Conservation (phyloP, 2,329 filamentous ascomycete genomes). For the Arachnomyces sp. region DNA sequence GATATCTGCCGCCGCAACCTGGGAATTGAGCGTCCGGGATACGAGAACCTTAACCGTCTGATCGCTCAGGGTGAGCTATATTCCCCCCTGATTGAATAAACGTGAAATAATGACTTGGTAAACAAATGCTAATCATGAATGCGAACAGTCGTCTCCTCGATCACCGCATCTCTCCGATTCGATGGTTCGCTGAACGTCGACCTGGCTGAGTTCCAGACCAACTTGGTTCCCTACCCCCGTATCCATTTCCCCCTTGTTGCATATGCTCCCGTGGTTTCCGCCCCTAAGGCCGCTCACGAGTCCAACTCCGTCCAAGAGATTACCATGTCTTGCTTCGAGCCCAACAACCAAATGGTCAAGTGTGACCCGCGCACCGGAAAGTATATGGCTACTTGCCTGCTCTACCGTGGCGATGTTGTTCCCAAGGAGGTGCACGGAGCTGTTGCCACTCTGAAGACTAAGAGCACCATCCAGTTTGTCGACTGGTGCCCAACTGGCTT, state of each 20-base stretch:
- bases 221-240: slow-evolving; percentile 95
- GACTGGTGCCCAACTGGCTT: slow-evolving; percentile 99
- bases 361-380: slow-evolving; percentile 98
- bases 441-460: slow-evolving; percentile 95
- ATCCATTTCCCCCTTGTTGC: slow-evolving; percentile 99
- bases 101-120: neutral
- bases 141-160: slow-evolving; percentile 79
- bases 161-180: slow-evolving; percentile 96
- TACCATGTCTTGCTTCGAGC: slow-evolving; percentile 98
- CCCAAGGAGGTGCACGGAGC: slow-evolving; percentile 90
- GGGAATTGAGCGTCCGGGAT: slow-evolving; percentile 93
- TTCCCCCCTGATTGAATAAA: neutral
- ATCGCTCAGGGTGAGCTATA: slow-evolving; percentile 74
- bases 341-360: slow-evolving; percentile 99
- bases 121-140: slow-evolving; percentile 31
- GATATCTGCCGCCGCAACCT: slow-evolving; percentile 98
- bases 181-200: slow-evolving; percentile 98
- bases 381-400: slow-evolving; percentile 98
- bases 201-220: slow-evolving; percentile 99
- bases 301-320: slow-evolving; percentile 98
- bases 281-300: slow-evolving; percentile 93
- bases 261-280: slow-evolving; percentile 89
- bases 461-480: slow-evolving; percentile 98
- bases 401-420: slow-evolving; percentile 98
- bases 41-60: slow-evolving; percentile 97